phyloP scores from a whole-genome alignment of 2,329 filamentous ascomycete species.

The Macrophomina phaseolina region DNA sequence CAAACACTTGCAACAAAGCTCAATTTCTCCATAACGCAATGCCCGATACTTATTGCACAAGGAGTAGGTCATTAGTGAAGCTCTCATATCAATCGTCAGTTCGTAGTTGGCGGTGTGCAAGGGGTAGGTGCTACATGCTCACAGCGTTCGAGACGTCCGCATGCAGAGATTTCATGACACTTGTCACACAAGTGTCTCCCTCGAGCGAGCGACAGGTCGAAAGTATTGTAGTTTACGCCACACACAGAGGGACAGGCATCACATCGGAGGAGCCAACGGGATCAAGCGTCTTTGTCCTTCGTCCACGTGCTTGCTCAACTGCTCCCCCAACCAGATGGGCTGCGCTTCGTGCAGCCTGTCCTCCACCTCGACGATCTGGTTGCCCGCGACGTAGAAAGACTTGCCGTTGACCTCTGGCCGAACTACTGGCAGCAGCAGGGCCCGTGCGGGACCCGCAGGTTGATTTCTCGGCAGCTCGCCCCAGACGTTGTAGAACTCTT shows the following conservation, averaged over 20 bases:
- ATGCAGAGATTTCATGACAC: too few relatives aligned
- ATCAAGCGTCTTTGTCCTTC: slow-evolving; percentile 31
- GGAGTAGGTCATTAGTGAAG: too few relatives aligned
- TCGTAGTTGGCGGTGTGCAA: too few relatives aligned
- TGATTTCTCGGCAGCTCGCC: slow-evolving; percentile 34
- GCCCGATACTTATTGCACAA: too few relatives aligned
- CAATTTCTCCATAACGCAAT: too few relatives aligned
- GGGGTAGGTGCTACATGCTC: too few relatives aligned
- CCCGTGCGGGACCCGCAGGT: slow-evolving; percentile 34
- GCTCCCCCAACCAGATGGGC: slow-evolving; percentile 35
- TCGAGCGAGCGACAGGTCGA: too few relatives aligned
- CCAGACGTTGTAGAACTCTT: slow-evolving; percentile 30
- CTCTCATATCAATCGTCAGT: too few relatives aligned
- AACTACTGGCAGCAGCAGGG: slow-evolving; percentile 34
- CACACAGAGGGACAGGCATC: neutral
- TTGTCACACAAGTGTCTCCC: too few relatives aligned
- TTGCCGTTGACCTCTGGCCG: slow-evolving; percentile 32
- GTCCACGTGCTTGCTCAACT: slow-evolving; percentile 34
- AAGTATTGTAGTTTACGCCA: too few relatives aligned
- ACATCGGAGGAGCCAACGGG: slow-evolving; percentile 9
- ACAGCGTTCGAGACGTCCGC: too few relatives aligned
- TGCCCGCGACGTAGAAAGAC: slow-evolving; percentile 34
- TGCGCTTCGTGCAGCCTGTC: slow-evolving; percentile 35
- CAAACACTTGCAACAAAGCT: too few relatives aligned
- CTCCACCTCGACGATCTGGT: slow-evolving; percentile 36